Base-by-base conservation (phyloP, 495 filamentous ascomycete species). In the Jackrogersella multiformis region DNA sequence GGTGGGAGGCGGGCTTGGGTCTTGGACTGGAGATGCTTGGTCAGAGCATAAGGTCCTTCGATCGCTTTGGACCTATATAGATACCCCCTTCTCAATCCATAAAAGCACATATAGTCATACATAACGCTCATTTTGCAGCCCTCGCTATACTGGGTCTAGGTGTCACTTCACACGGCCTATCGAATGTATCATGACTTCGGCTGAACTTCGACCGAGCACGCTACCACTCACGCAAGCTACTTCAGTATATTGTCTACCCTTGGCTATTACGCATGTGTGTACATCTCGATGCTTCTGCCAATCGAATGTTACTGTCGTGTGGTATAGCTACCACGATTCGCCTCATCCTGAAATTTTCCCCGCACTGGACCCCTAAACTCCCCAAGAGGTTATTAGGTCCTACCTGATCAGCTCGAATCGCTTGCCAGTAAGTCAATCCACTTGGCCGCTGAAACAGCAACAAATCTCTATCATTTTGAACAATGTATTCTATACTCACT, bases 51-150 rank as follows among this genome's bases (percentile, higher is more conserved):
- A 21, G 42, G 68, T 66, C 53, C 58, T 49, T 30, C 34, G 57
- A 63, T 71, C 68, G 42, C 55, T 65, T 36, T 56, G 54, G 62
- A 64, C 62, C 68, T 64, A 58, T 64, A 63, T 66, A 57, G 49
- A 71, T 70, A 70, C 68, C 68, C 68, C 68, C 64, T 63, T 71
- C 68, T 67, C 68, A 63, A 71, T 68, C 58, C 64, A 30, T 24
- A 38, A 48, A 30, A 49, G 24, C 5, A 52, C 32, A 26, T 52
- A 9, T 56, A 51, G 3, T 53, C 34, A 44, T 49, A 44, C 13
- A 32, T 39, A 18, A 61, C 44, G 12, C 30, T 54, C 30, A 56
- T 15, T 55, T 56, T 42, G 30, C 12, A 30, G 23, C n/a, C 15
- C 4, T 49, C 32, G 4, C 38, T 38, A 35, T 34, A 13, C 16